These are phyloP conservation scores for Saccharum hybrid DNA, from an alignment of 202 grass and related monocot genomes.

Conservation along the genomic window DNA sequence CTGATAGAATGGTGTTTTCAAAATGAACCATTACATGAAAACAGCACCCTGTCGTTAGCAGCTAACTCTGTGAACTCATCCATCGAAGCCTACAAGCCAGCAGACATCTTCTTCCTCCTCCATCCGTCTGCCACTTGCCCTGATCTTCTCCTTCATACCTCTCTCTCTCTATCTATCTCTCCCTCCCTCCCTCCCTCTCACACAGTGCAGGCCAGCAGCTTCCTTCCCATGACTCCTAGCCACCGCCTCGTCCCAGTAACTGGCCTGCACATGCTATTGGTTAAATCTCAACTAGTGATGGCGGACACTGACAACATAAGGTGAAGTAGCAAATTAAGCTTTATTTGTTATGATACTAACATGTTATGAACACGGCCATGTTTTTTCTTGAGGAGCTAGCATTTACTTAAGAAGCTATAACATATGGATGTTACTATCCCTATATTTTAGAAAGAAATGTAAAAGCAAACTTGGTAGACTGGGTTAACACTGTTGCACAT, in stretches of 20 bases:
- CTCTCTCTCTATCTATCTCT: too few species aligned
- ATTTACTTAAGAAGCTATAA: neutral
- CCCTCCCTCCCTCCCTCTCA: neutral
- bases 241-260: neutral
- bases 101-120: neutral
- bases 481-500: neutral
- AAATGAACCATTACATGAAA: neutral
- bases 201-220: neutral
- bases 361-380: neutral
- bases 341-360: neutral
- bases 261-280: neutral
- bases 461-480: neutral
- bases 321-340: neutral
- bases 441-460: neutral
- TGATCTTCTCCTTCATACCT: neutral
- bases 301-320: neutral
- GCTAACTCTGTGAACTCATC: neutral
- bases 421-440: neutral
- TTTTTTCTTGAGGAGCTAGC: neutral
- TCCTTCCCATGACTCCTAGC: neutral
- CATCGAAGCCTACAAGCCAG: neutral
- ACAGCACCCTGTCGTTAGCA: neutral
- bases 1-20: neutral
- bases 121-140: neutral
- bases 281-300: neutral